A percentile compares a stretch with the other conserved stretches of the same genome.
Conservation (phyloP, 1,284 basidiomycete species). For the Marasmius fiardii region DNA sequence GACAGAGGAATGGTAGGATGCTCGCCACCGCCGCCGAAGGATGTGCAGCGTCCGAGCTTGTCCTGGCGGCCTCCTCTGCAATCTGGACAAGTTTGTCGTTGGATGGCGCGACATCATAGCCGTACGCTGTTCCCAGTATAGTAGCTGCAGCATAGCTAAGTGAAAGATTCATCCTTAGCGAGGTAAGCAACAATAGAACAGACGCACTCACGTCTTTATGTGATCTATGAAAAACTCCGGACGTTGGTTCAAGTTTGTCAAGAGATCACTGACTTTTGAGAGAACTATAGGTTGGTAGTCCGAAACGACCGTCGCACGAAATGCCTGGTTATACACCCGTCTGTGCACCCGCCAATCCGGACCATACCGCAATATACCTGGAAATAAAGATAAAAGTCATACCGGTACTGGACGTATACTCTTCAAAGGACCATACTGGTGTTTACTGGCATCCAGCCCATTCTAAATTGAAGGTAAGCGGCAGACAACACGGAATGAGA, state of each 20-base stretch:
- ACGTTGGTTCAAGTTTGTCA: neutral
- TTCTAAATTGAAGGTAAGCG: too few relatives aligned
- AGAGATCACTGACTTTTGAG: slow-evolving; percentile 19
- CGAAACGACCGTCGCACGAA: slow-evolving; percentile 20
- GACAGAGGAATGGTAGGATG: slow-evolving; percentile 21
- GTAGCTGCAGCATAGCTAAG: slow-evolving; percentile 4
- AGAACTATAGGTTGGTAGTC: slow-evolving; percentile 28
- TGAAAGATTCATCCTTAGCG: neutral
- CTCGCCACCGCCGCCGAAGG: slow-evolving; percentile 23
- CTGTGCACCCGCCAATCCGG: slow-evolving; percentile 37
- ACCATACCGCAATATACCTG: slow-evolving; percentile 32
- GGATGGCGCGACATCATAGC: neutral
- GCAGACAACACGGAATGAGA: too few relatives aligned
- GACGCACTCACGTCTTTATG: slow-evolving; percentile 15
- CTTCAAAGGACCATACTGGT: too few relatives aligned
- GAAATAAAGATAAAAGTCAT: too few relatives aligned
- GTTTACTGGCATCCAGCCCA: too few relatives aligned
- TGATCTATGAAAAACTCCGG: slow-evolving; percentile 20
- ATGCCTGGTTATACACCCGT: slow-evolving; percentile 32
- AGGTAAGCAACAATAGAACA: neutral
- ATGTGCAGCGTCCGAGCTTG: slow-evolving; percentile 12
- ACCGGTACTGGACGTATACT: too few relatives aligned
- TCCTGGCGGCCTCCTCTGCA: slow-evolving; percentile 18
- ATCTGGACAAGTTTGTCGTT: slow-evolving; percentile 20
- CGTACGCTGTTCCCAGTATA: slow-evolving; percentile 4